Conservation (phyloP, 2,329 filamentous ascomycete species). For the Talaromyces sp. region DNA sequence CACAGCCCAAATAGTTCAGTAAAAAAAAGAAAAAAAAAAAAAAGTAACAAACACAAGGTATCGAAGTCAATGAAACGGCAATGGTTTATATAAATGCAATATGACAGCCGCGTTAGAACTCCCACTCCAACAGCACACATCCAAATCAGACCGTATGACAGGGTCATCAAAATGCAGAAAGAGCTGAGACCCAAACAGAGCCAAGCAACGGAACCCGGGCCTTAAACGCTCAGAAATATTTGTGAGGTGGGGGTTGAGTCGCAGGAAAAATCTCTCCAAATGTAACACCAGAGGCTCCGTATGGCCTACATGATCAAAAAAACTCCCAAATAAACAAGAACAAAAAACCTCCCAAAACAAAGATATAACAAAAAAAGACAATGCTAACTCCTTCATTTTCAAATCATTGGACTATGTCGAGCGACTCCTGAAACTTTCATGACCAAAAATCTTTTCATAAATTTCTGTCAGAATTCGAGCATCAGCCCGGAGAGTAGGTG, state of each 20-base stretch:
- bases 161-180: conserved; percentile 8
- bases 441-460: conserved; percentile 48
- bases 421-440: neutral
- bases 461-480: conserved; percentile 69
- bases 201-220: too few species aligned
- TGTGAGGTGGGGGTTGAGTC: neutral
- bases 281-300: too few species aligned
- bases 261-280: too few species aligned
- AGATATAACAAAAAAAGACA: too few species aligned
- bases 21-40: neutral
- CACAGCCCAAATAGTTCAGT: neutral
- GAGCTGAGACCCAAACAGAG: neutral
- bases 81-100: conserved; percentile 10
- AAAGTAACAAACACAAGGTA: neutral
- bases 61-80: neutral
- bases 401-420: neutral
- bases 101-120: conserved; percentile 2
- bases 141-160: conserved; percentile 2
- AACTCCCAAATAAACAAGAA: too few species aligned
- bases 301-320: too few species aligned
- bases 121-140: conserved; percentile 1
- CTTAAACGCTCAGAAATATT: too few species aligned
- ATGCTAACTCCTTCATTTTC: neutral
- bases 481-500: conserved; percentile 74
- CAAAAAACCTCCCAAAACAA: too few species aligned